phyloP scores from a whole-genome alignment of 352 stramenopile genomes.

The Pythium phragmitis region DNA sequence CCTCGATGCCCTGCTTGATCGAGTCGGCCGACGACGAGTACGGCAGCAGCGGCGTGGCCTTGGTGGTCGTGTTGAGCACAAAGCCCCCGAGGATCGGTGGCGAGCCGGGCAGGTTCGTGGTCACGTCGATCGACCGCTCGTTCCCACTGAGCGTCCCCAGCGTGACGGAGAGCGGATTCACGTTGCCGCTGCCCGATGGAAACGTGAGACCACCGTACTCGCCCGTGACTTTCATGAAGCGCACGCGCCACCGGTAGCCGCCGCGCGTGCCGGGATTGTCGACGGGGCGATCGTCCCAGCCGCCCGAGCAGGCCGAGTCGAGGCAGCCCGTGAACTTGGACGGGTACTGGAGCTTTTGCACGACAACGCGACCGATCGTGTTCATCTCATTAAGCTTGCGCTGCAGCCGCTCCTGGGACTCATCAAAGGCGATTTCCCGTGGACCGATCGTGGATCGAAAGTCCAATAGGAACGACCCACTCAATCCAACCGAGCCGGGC shows the following conservation, averaged over 20 bases:
- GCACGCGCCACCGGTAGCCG: slow-evolving; percentile 76
- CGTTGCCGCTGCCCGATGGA: slow-evolving; percentile 72
- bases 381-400: slow-evolving; percentile 95
- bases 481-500: slow-evolving; percentile 84
- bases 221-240: slow-evolving; percentile 72
- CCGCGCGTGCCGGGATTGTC: slow-evolving; percentile 68
- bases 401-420: slow-evolving; percentile 78
- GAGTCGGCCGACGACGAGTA: slow-evolving; percentile 62
- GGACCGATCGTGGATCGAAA: slow-evolving; percentile 82
- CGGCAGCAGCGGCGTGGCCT: slow-evolving; percentile 44
- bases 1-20: slow-evolving; percentile 72
- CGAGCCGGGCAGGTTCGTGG: slow-evolving; percentile 50
- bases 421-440: slow-evolving; percentile 86
- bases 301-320: slow-evolving; percentile 66
- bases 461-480: slow-evolving; percentile 89
- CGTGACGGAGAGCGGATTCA: slow-evolving; percentile 51
- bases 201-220: slow-evolving; percentile 74
- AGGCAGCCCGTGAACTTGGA: slow-evolving; percentile 56
- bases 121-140: slow-evolving; percentile 49
- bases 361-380: slow-evolving; percentile 89
- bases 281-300: slow-evolving; percentile 90
- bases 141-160: slow-evolving; percentile 42
- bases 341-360: slow-evolving; percentile 89
- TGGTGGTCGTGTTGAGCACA: slow-evolving; percentile 35
- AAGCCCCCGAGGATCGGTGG: slow-evolving; percentile 55